These are phyloP conservation scores for Stenocarpella maydis DNA, from an alignment of 2,329 filamentous ascomycete genomes.

Conservation along the genomic window DNA sequence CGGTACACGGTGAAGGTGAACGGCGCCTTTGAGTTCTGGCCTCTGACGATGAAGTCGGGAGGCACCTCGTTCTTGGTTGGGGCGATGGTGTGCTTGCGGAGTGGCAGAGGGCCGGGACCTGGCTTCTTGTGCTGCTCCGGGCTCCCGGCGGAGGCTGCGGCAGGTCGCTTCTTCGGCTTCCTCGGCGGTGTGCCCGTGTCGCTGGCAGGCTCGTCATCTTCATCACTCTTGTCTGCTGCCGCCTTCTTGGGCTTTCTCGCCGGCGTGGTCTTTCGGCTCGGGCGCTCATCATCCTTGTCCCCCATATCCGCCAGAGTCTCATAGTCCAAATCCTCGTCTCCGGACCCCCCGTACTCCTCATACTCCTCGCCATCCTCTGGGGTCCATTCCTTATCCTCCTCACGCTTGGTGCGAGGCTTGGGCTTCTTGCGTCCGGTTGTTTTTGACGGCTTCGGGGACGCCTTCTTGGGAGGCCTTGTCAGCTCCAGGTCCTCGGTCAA, in stretches of 20 bases:
- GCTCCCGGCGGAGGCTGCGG: conserved; percentile 30
- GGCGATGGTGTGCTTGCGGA: conserved; percentile 30
- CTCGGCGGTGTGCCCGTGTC: conserved; percentile 15
- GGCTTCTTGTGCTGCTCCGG: conserved; percentile 29
- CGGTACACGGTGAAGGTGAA: conserved; percentile 37
- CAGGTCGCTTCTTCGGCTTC: conserved; percentile 30
- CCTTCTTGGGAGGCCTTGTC: not conserved
- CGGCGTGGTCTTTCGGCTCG: conserved; percentile 8
- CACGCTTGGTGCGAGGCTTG: not conserved
- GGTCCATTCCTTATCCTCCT: conserved; percentile 29
- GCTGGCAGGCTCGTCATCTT: conserved; percentile 2
- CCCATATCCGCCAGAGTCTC: conserved; percentile 17
- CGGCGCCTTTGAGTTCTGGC: conserved; percentile 35
- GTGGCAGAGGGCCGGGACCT: not conserved
- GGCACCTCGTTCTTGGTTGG: conserved; percentile 35
- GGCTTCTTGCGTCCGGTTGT: not conserved
- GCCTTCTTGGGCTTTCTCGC: conserved; percentile 26
- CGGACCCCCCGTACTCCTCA: not conserved
- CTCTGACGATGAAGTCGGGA: conserved; percentile 37
- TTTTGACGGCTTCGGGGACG: not conserved
- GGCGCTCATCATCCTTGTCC: not conserved
- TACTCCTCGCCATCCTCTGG: conserved; percentile 6
- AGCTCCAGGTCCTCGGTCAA: conserved; percentile 4
- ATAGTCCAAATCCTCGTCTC: conserved; percentile 20
- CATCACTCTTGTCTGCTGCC: not conserved